A percentile compares a stretch with the other conserved stretches of the same genome.
Evolutionary conservation across 2,329 filamentous ascomycete genomes (phyloP).

Genomic region (Zarea fungicola): DNA sequence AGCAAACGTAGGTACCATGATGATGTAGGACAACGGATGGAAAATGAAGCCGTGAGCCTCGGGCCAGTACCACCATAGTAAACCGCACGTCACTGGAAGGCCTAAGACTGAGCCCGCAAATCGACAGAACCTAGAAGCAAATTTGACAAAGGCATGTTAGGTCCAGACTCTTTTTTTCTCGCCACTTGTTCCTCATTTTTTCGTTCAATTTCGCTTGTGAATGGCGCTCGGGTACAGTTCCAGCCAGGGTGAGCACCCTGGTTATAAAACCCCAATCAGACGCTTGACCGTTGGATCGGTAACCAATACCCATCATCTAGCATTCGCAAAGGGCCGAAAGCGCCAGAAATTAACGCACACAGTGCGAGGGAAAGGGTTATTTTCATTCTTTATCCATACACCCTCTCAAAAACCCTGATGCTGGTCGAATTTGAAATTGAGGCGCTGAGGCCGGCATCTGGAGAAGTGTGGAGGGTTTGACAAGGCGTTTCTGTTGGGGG

Average conservation of each 20-base stretch:
- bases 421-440: no score
- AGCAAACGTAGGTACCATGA: conserved; percentile 34
- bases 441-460: no score
- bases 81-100: conserved; percentile 31
- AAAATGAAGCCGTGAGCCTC: conserved; percentile 44
- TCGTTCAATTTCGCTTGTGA: no score
- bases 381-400: neutral
- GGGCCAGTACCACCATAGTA: conserved; percentile 47
- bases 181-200: neutral
- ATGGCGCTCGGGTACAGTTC: no score
- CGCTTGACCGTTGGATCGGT: neutral
- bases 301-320: neutral
- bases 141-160: neutral
- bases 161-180: neutral
- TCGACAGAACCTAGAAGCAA: conserved; percentile 38
- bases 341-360: neutral
- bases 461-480: no score
- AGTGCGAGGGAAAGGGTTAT: neutral
- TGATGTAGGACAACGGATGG: conserved; percentile 36
- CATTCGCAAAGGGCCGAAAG: no score
- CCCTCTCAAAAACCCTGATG: no score
- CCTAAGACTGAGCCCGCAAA: conserved; percentile 38
- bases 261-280: neutral
- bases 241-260: no score
- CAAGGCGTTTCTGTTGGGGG: no score